phyloP scores from a whole-genome alignment of 1,139 yeast species.

The Hyphopichia pseudoburtonii region DNA sequence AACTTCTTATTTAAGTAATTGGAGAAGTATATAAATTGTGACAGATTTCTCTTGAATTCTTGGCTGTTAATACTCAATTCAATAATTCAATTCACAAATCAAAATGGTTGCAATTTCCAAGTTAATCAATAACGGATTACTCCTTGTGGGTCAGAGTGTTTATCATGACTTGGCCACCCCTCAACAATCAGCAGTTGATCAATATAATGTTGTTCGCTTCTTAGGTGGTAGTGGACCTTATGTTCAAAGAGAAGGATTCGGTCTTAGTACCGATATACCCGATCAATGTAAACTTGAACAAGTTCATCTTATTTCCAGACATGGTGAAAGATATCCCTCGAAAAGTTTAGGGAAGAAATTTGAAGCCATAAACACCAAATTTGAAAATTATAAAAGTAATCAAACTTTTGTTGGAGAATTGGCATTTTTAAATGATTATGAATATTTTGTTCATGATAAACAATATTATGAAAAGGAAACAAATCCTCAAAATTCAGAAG shows the following conservation, averaged over 20 bases:
- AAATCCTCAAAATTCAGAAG: conserved; percentile 20
- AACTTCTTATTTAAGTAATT: too few relatives aligned
- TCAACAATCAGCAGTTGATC: conserved; percentile 29
- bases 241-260: conserved; percentile 32
- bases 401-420: conserved; percentile 22
- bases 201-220: conserved; percentile 36
- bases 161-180: conserved; percentile 36
- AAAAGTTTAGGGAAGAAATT: conserved; percentile 20
- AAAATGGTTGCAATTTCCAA: conserved; percentile 35
- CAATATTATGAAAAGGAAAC: conserved; percentile 29
- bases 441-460: conserved; percentile 23
- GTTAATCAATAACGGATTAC: conserved; percentile 29
- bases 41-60: too few relatives aligned
- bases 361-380: conserved; percentile 20
- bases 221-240: conserved; percentile 40
- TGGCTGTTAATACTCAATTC: too few relatives aligned
- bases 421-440: conserved; percentile 25
- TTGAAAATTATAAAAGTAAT: conserved; percentile 19
- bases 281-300: conserved; percentile 32
- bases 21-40: too few relatives aligned
- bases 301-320: conserved; percentile 35
- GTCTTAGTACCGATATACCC: conserved; percentile 36
- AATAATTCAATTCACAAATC: too few relatives aligned
- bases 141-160: conserved; percentile 26
- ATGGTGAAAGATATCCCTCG: conserved; percentile 39